phyloP scores from a whole-genome alignment of 139 green algal genomes.

The Picochlorum sp. region DNA sequence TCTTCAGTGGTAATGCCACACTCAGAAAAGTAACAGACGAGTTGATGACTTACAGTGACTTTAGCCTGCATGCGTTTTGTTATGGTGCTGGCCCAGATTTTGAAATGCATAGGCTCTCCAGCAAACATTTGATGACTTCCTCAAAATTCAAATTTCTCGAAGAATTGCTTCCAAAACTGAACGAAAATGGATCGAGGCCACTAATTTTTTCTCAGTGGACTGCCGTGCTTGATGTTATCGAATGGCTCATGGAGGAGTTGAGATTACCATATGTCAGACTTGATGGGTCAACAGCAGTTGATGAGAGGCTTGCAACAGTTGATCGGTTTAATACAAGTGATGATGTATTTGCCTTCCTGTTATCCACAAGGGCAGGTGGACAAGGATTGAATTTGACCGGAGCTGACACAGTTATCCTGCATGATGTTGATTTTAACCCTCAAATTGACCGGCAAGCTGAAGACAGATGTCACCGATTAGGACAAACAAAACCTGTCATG shows the following conservation, averaged over 20 bases:
- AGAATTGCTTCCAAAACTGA: slow-evolving; percentile 55
- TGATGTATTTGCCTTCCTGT: slow-evolving; percentile 80
- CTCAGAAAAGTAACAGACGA: slow-evolving; percentile 48
- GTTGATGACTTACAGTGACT: slow-evolving; percentile 67
- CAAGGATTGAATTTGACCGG: slow-evolving; percentile 92
- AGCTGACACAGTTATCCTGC: slow-evolving; percentile 90
- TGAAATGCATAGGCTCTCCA: slow-evolving; percentile 8
- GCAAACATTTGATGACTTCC: slow-evolving; percentile 20
- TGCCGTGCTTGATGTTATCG: slow-evolving; percentile 81
- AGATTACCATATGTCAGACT: slow-evolving; percentile 63
- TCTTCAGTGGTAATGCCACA: slow-evolving; percentile 34
- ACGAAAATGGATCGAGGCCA: slow-evolving; percentile 46
- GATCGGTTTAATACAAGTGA: slow-evolving; percentile 65
- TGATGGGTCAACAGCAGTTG: slow-evolving; percentile 73
- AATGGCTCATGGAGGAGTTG: slow-evolving; percentile 68
- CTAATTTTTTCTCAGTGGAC: slow-evolving; percentile 93
- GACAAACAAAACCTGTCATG: slow-evolving; percentile 75
- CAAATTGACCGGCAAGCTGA: slow-evolving; percentile 70
- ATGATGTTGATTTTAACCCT: slow-evolving; percentile 94
- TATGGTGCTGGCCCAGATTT: slow-evolving; percentile 29
- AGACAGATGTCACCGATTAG: slow-evolving; percentile 58
- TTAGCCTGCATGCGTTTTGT: slow-evolving; percentile 67
- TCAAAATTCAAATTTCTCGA: slow-evolving; percentile 37
- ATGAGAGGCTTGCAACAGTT: slow-evolving; percentile 70
- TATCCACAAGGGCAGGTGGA: slow-evolving; percentile 87